Conservation (phyloP, 306 rosid genomes). For the Hylodesmum podocarpum region DNA sequence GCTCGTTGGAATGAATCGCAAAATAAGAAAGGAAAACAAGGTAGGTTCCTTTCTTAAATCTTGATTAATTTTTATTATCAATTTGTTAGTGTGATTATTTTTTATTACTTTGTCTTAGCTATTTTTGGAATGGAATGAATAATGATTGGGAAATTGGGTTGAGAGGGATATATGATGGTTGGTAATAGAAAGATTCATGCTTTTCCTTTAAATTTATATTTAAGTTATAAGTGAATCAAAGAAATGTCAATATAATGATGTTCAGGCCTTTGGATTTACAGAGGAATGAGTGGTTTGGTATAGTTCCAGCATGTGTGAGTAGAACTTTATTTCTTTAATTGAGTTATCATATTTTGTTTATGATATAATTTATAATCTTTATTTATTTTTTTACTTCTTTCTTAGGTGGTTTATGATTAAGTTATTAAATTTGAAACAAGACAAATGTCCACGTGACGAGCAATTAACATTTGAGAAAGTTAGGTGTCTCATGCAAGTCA, state of each 20-base stretch:
- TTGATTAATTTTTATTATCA: too few species aligned
- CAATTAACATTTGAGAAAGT: background rate
- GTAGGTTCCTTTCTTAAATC: too few species aligned
- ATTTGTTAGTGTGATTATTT: too few species aligned
- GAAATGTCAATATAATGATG: background rate
- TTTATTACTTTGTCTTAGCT: too few species aligned
- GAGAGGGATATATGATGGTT: too few species aligned
- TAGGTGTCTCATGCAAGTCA: conserved; percentile 46
- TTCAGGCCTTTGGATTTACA: background rate
- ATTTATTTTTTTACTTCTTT: background rate
- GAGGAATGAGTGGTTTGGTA: background rate
- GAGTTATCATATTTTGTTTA: background rate
- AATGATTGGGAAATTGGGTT: too few species aligned
- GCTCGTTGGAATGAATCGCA: too few species aligned
- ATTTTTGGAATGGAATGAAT: too few species aligned
- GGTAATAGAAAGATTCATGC: background rate
- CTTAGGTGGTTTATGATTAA: conserved; percentile 39
- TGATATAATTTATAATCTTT: conserved; percentile 15
- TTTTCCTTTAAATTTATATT: background rate
- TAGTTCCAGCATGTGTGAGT: conserved; percentile 73
- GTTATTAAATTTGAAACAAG: background rate
- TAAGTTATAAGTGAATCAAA: background rate
- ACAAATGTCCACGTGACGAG: conserved; percentile 40
- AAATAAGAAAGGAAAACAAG: too few species aligned
- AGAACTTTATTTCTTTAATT: conserved; percentile 25